Percentiles rank a stretch among this genome's conserved stretches.
Conservation (phyloP, 805 yeast species). For the Saccharomyces jurei region DNA sequence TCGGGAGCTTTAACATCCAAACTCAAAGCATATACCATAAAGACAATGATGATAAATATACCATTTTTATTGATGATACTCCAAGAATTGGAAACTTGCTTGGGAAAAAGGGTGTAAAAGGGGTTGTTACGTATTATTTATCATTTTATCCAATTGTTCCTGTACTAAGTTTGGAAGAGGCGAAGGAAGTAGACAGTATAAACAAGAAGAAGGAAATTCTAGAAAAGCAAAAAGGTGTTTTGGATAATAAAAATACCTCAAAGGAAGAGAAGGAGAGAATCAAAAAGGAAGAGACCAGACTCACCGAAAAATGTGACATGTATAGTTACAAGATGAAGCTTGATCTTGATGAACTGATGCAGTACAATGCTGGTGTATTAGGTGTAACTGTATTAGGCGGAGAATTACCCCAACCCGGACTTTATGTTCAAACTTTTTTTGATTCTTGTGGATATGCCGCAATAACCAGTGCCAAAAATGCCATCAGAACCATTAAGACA, state of each 20-base stretch:
- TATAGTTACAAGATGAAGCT: constrained; percentile 40
- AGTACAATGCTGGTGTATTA: constrained; percentile 63
- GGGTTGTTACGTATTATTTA: constrained; percentile 58
- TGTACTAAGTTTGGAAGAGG: constrained; percentile 62
- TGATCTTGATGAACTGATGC: constrained; percentile 45
- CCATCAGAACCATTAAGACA: constrained; percentile 21
- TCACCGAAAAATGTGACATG: constrained; percentile 30
- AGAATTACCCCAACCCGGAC: constrained; percentile 41
- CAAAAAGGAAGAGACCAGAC: constrained; percentile 20
- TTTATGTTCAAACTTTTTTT: constrained; percentile 60
- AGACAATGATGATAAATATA: constrained; percentile 47
- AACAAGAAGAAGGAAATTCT: constrained; percentile 31
- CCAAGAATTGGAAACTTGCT: constrained; percentile 53
- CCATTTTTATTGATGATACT: constrained; percentile 48
- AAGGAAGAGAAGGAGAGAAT: constrained; percentile 20
- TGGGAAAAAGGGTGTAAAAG: constrained; percentile 68
- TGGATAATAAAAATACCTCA: constrained; percentile 26
- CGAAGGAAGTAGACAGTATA: constrained; percentile 42
- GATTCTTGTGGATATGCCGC: constrained; percentile 63
- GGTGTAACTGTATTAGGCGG: constrained; percentile 55
- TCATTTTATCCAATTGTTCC: constrained; percentile 76
- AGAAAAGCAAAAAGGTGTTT: constrained; percentile 18
- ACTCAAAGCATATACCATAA: constrained; percentile 55
- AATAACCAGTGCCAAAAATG: constrained; percentile 43
- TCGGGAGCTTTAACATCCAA: constrained; percentile 70